Conservation (phyloP, 176 grass and related monocot species). For the Oryza australiensis region DNA sequence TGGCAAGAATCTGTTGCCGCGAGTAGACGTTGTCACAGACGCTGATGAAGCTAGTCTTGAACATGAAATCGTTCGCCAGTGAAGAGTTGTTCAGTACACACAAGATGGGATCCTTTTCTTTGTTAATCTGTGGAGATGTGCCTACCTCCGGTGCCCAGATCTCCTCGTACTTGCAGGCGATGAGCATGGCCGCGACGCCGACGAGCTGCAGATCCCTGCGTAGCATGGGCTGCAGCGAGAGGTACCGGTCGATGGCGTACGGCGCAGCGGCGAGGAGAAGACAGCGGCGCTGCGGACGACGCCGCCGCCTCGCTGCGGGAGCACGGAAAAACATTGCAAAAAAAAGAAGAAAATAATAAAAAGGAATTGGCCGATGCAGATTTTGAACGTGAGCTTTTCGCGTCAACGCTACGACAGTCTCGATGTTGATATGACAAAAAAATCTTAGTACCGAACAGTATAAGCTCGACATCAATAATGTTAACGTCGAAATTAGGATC, state of each 20-base stretch:
- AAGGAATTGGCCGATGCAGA: too few species aligned
- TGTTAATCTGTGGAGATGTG: background rate
- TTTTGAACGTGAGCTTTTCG: too few species aligned
- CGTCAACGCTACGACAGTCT: too few species aligned
- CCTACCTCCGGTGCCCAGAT: constrained; percentile 56
- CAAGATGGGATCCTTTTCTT: background rate
- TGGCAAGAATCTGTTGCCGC: constrained; percentile 34
- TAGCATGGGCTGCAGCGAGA: constrained; percentile 42
- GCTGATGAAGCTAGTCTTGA: constrained; percentile 45
- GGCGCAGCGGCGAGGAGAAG: too few species aligned
- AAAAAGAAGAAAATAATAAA: too few species aligned
- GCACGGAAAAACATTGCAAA: too few species aligned
- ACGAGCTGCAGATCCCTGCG: constrained; percentile 60
- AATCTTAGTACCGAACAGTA: too few species aligned
- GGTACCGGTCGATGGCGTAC: constrained; percentile 58
- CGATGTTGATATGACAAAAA: too few species aligned
- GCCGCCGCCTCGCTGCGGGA: too few species aligned
- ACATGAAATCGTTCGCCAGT: constrained; percentile 36
- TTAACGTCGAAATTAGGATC: too few species aligned
- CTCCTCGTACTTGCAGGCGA: constrained; percentile 84
- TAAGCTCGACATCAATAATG: too few species aligned
- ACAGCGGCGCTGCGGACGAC: too few species aligned
- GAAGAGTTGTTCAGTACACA: background rate
- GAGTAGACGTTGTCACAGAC: constrained; percentile 30
- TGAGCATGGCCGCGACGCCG: constrained; percentile 56